Percentiles rank a stretch among this genome's conserved stretches.
Evolutionary conservation across 169 alveolate genomes (phyloP).

Genomic region (Eimeria sp.): DNA sequence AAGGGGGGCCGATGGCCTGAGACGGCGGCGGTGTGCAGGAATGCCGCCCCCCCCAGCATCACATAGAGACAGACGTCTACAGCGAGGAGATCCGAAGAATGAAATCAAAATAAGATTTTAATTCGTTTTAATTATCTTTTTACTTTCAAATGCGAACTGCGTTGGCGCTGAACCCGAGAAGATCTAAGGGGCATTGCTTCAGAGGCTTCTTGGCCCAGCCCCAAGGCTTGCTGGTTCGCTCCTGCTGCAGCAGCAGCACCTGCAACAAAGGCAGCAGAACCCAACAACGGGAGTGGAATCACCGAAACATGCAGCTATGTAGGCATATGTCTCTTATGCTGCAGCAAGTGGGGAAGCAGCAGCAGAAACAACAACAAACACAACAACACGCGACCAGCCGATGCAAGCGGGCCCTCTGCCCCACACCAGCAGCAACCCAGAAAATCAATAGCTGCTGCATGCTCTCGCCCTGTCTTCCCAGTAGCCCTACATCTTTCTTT

Average conservation of each 20-base stretch:
- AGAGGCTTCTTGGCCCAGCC: conserved; percentile 57
- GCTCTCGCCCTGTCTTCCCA: background rate
- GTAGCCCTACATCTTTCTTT: background rate
- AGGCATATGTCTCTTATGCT: background rate
- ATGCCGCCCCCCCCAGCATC: background rate
- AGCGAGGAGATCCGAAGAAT: background rate
- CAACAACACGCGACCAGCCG: background rate
- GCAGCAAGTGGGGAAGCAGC: conserved; percentile 33
- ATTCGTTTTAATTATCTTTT: background rate
- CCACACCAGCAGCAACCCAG: conserved; percentile 38
- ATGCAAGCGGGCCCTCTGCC: conserved; percentile 24
- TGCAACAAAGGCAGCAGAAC: background rate
- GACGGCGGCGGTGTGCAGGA: background rate
- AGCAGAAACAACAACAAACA: background rate
- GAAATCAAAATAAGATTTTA: background rate
- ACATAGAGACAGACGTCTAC: background rate
- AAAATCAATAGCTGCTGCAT: background rate
- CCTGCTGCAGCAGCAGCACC: conserved; percentile 4
- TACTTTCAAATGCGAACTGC: background rate
- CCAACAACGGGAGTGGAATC: background rate
- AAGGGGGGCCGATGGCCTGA: background rate
- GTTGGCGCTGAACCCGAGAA: background rate
- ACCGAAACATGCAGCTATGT: background rate
- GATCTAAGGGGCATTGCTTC: conserved; percentile 31
- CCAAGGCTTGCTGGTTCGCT: conserved; percentile 10